Evolutionary conservation across 2,329 filamentous ascomycete species (phyloP).

Genomic region (Ophiostoma ulmi): DNA sequence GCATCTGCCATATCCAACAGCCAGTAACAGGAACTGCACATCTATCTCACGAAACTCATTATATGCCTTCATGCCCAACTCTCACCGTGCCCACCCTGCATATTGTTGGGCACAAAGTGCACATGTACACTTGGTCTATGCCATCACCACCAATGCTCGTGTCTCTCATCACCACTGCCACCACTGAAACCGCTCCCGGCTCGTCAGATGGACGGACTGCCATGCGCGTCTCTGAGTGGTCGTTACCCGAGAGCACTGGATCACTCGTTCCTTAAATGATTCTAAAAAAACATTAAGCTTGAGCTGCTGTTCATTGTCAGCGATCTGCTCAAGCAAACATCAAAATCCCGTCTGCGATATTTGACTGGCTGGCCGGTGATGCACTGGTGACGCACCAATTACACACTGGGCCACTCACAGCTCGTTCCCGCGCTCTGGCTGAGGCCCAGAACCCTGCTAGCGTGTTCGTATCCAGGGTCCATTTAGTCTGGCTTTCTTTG

Average conservation of each 20-base stretch:
- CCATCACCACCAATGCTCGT: neutral
- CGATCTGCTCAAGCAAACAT: conserved; percentile 1
- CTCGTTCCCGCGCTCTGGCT: conserved; percentile 16
- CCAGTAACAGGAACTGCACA: neutral
- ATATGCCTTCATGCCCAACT: conserved; percentile 8
- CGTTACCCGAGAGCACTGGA: neutral
- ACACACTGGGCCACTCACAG: conserved; percentile 18
- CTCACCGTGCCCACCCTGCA: conserved; percentile 11
- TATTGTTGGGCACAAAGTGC: neutral
- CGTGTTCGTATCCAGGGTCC: neutral
- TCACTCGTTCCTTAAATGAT: neutral
- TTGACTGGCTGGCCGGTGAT: conserved; percentile 17
- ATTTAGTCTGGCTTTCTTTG: neutral
- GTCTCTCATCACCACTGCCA: neutral
- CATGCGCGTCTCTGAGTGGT: conserved; percentile 8
- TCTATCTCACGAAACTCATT: neutral
- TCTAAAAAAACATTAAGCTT: neutral
- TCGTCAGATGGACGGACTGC: neutral
- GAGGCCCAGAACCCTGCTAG: neutral
- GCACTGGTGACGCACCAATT: conserved; percentile 17
- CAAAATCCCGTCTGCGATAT: neutral
- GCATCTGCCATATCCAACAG: neutral
- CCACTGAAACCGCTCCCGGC: neutral
- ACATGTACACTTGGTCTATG: neutral
- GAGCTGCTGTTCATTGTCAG: too few species aligned